Conservation (phyloP, 306 rosid species). For the Sechiopsis laciniata region DNA sequence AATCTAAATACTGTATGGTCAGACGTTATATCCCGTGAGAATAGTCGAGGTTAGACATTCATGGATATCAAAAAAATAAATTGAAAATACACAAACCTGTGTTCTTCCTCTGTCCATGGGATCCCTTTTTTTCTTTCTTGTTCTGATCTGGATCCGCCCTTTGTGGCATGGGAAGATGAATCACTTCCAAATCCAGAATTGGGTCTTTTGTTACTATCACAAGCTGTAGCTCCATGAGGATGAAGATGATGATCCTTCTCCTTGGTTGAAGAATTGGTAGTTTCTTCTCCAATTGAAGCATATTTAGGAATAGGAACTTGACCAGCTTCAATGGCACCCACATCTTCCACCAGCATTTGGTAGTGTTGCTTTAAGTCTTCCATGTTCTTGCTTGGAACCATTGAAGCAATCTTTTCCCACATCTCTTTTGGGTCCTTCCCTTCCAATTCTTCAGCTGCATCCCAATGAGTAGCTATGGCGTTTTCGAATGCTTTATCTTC, state of each 20-base stretch:
- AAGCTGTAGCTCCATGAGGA: constrained; percentile 43
- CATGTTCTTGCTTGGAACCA: constrained; percentile 61
- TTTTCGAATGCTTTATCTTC: constrained; percentile 90
- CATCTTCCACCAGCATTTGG: constrained; percentile 62
- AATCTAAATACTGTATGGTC: too few species aligned
- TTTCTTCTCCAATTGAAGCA: constrained; percentile 28
- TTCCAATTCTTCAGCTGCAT: constrained; percentile 28
- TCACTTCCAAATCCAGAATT: constrained; percentile 57
- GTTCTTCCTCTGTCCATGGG: constrained; percentile 99
- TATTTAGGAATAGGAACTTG: constrained; percentile 58
- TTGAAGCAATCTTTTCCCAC: constrained; percentile 79
- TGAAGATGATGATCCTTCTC: constrained; percentile 40
- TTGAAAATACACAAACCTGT: constrained; percentile 51
- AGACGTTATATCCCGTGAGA: too few species aligned
- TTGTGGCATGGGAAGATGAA: constrained; percentile 51
- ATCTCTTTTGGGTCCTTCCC: constrained; percentile 45
- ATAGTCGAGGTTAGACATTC: too few species aligned
- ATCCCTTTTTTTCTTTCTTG: constrained; percentile 93
- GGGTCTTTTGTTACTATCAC: constrained; percentile 53
- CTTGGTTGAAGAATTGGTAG: constrained; percentile 42
- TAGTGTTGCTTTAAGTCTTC: constrained; percentile 77
- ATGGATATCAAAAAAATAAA: neutral
- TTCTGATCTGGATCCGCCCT: constrained; percentile 83
- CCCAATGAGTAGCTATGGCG: constrained; percentile 82
- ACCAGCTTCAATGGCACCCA: constrained; percentile 71